These are phyloP conservation scores for Solanum dulcamara DNA, from an alignment of 257 asterid species.

Conservation along the genomic window DNA sequence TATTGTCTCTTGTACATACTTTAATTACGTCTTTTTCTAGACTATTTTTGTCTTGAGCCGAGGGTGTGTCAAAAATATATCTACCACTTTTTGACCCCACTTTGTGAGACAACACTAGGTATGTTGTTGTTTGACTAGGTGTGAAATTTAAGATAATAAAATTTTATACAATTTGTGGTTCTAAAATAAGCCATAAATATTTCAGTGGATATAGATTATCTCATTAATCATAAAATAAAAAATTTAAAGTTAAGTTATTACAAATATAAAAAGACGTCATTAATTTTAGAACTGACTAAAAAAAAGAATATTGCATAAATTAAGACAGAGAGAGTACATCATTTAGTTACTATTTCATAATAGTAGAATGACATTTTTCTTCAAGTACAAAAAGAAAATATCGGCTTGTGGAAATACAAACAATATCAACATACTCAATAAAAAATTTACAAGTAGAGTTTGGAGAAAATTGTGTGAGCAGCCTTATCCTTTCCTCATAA, in stretches of 20 bases:
- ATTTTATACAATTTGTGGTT: background rate
- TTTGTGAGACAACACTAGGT: too few species aligned
- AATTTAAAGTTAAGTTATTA: background rate
- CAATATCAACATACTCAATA: background rate
- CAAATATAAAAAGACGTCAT: too few species aligned
- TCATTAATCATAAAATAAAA: background rate
- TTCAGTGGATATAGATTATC: background rate
- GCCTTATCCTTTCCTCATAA: rapidly evolving
- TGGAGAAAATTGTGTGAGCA: rapidly evolving
- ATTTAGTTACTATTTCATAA: background rate
- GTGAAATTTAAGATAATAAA: background rate
- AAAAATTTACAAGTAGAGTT: background rate
- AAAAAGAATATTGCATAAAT: too few species aligned
- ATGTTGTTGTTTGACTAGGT: background rate
- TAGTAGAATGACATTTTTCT: background rate
- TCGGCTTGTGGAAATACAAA: background rate
- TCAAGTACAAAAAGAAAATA: background rate
- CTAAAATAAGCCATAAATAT: background rate
- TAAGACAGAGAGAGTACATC: too few species aligned
- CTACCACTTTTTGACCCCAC: too few species aligned
- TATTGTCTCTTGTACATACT: too few species aligned
- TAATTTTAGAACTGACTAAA: too few species aligned
- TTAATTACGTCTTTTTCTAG: too few species aligned
- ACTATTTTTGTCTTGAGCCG: too few species aligned
- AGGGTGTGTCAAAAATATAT: too few species aligned